A percentile compares a stretch with the other conserved stretches of the same genome.
Conservation (phyloP, 495 filamentous ascomycete genomes). For the Xylaria sp. region DNA sequence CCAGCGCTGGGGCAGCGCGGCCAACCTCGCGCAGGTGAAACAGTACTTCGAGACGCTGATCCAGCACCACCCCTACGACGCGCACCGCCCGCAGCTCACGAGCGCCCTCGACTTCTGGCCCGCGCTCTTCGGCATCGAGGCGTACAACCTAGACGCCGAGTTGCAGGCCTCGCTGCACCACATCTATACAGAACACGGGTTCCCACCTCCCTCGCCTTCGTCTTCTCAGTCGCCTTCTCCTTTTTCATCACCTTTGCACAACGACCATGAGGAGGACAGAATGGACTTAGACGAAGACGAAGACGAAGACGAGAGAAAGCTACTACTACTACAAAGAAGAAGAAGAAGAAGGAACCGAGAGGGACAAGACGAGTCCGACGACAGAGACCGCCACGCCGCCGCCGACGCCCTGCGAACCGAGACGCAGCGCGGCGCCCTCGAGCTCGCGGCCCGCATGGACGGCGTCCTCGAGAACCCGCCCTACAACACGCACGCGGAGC, state of each 20-base stretch:
- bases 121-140: constrained; percentile 49
- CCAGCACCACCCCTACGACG: constrained; percentile 48
- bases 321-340: too few species aligned
- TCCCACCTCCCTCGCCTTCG: neutral
- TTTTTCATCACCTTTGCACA: neutral
- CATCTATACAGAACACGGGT: neutral
- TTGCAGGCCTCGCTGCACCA: constrained; percentile 29
- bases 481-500: constrained; percentile 62
- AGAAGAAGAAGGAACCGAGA: constrained; percentile 16
- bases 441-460: constrained; percentile 70
- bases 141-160: constrained; percentile 45
- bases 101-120: constrained; percentile 51
- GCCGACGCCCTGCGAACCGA: constrained; percentile 35
- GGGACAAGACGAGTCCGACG: constrained; percentile 33
- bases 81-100: constrained; percentile 35
- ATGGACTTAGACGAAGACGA: constrained; percentile 24
- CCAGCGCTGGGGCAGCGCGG: constrained; percentile 33
- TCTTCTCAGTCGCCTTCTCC: neutral
- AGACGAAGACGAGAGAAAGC: constrained; percentile 16
- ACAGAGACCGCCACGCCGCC: constrained; percentile 18
- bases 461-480: constrained; percentile 67
- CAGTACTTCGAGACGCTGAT: constrained; percentile 48
- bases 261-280: constrained; percentile 25
- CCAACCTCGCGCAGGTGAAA: constrained; percentile 37
- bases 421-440: constrained; percentile 42